Conservation (phyloP, 192 early-diverging fungal genomes). For the Anaeromyces robustus region DNA sequence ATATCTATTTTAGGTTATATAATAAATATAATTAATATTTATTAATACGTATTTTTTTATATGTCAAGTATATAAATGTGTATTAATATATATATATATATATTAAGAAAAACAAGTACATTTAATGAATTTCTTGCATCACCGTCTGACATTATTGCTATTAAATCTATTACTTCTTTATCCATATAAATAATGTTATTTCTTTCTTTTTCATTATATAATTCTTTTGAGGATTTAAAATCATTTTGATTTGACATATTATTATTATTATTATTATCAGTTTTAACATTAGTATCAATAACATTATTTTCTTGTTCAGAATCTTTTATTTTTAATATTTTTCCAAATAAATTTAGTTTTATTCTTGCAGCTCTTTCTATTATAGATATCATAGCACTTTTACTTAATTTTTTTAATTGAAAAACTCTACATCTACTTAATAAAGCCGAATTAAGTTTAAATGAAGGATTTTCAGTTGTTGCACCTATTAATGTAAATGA, state of each 20-base stretch:
- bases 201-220: neutral
- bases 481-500: constrained; percentile 20
- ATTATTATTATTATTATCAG: neutral
- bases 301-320: neutral
- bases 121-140: constrained; percentile 60
- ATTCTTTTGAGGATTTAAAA: constrained; percentile 7
- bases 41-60: constrained; percentile 21
- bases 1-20: constrained; percentile 14
- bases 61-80: no score
- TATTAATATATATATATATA: no score
- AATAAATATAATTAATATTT: neutral
- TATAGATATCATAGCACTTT: constrained; percentile 41
- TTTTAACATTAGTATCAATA: neutral
- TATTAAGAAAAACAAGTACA: no score
- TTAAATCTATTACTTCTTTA: constrained; percentile 21
- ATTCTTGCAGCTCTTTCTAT: constrained; percentile 34
- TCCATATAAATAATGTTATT: constrained; percentile 4
- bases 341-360: constrained; percentile 19
- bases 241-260: no score
- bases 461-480: constrained; percentile 73
- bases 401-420: constrained; percentile 44
- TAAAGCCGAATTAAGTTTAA: constrained; percentile 65
- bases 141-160: constrained; percentile 61
- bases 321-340: neutral
- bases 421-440: constrained; percentile 68